phyloP scores from a whole-genome alignment of 495 filamentous ascomycete genomes.

The Trichoderma parareesei region DNA sequence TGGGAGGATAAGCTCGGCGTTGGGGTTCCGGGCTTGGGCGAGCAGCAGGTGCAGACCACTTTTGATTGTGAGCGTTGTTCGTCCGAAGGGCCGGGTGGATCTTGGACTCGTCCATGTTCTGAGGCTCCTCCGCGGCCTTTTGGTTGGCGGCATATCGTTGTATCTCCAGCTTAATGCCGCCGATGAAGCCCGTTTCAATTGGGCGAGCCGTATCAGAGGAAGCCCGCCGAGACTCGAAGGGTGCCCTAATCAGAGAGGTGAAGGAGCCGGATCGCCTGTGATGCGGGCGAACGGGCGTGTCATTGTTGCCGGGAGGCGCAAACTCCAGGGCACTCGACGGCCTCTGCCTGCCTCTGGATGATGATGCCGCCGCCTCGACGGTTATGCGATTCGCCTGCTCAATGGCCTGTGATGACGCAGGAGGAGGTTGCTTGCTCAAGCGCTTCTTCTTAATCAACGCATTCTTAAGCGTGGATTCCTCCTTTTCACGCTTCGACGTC shows the following conservation, averaged over 20 bases:
- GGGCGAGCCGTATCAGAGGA: conserved; percentile 2
- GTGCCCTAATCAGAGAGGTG: conserved; percentile 5
- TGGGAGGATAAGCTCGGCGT: conserved; percentile 3
- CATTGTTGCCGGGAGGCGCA: not conserved
- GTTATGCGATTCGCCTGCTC: not conserved
- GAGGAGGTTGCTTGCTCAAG: conserved; percentile 27
- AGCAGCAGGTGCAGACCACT: conserved; percentile 1
- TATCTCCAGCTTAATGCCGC: conserved; percentile 23
- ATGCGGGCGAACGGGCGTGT: not conserved
- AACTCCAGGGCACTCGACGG: conserved; percentile 3
- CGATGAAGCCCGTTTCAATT: conserved; percentile 18
- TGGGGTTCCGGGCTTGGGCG: not conserved
- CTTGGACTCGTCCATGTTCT: conserved; percentile 10
- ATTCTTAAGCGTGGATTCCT: not conserved
- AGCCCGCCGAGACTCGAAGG: conserved; percentile 10
- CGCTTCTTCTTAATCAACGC: conserved; percentile 21
- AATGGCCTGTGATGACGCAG: not conserved
- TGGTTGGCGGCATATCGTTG: conserved; percentile 19
- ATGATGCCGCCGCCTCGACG: not conserved
- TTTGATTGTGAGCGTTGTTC: conserved; percentile 1
- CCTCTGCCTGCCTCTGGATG: not conserved
- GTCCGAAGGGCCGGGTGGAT: conserved; percentile 9
- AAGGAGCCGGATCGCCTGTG: conserved; percentile 9
- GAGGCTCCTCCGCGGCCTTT: conserved; percentile 9
- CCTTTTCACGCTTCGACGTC: conserved; percentile 2